Evolutionary conservation across 164 flowering plant species (phyloP), one percentile per base, ranked within the genome.

Genomic region (Paratinospora sagittata): DNA sequence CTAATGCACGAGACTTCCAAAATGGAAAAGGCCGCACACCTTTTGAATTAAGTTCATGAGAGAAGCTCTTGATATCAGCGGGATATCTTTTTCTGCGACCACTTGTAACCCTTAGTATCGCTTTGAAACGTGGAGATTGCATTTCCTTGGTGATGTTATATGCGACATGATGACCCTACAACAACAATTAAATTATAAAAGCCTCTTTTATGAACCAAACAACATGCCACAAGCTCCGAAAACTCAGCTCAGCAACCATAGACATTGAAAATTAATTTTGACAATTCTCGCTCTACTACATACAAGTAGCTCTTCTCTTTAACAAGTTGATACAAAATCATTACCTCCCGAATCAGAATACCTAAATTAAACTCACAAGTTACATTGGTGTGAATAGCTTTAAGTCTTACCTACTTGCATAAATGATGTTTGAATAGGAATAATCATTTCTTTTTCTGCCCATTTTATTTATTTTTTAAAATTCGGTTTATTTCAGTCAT

Each of bases 31-130:
- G 90, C 26, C 84, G 78, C 19, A 93, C 97, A 57, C 98, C 98
- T 85, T 96, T 96, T 9, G 99, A 96, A 81, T 91, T 90, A 23
- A 96, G 90, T 75, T 96, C 99, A 73, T 93, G 98, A 66, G 99
- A 93, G 81, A 90, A 96, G 80, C 97, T 90, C 85, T 93, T 96
- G 62, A 96, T 73, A 65, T 91, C 93, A 21, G 76, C 78, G 6
- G 89, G 85, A 26, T 79, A 72, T 84, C 81, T 89, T 83, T 83
- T 93, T 80, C 76, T 90, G 27, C 92, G 83, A 16, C 97, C 92
- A 81, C 98, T 91, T 0, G 98, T 91, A 63, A 90, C 82, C 39
- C 97, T 90, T 71, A 93, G 68, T 66, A 93, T 86, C 39, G 97
- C 98, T 79, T 87, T 93, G 72, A 93, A 90, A 19, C 98, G 89